Evolutionary conservation across 805 yeast species (phyloP).

Genomic region (Starmerella powellii): DNA sequence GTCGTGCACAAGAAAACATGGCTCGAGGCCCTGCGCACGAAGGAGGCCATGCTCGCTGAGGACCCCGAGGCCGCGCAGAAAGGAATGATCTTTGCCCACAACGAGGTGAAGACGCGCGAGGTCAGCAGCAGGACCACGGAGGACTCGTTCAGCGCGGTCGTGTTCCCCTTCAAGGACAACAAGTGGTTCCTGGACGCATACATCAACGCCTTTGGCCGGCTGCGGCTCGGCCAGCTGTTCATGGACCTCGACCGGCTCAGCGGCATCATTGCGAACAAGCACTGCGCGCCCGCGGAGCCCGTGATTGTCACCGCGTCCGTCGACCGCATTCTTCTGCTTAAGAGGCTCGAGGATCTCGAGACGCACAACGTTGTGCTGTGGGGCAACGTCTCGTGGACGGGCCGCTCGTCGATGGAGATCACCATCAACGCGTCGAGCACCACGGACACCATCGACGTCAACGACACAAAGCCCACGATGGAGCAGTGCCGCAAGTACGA

Average conservation of each 20-base stretch:
- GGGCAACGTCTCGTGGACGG: slow-evolving; percentile 92
- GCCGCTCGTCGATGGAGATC: slow-evolving; percentile 90
- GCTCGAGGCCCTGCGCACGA: slow-evolving; percentile 71
- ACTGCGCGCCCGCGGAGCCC: slow-evolving; percentile 91
- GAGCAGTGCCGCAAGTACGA: slow-evolving; percentile 52
- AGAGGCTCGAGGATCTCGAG: slow-evolving; percentile 65
- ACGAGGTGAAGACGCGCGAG: slow-evolving; percentile 56
- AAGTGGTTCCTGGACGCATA: slow-evolving; percentile 73
- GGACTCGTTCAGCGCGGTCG: slow-evolving; percentile 44
- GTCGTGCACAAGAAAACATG: slow-evolving; percentile 52
- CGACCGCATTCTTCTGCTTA: slow-evolving; percentile 77
- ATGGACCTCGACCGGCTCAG: slow-evolving; percentile 92
- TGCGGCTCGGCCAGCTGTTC: slow-evolving; percentile 83
- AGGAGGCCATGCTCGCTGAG: slow-evolving; percentile 56
- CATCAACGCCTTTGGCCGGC: slow-evolving; percentile 80
- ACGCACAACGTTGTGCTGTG: slow-evolving; percentile 69
- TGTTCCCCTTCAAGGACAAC: slow-evolving; percentile 76
- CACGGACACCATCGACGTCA: slow-evolving; percentile 6
- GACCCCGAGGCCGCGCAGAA: slow-evolving; percentile 31
- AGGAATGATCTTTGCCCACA: slow-evolving; percentile 38
- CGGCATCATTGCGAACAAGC: slow-evolving; percentile 85
- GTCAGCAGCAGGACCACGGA: slow-evolving; percentile 61
- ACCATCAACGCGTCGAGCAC: slow-evolving; percentile 78
- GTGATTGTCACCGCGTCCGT: slow-evolving; percentile 93
- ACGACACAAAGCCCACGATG: slow-evolving; percentile 38